Evolutionary conservation across 164 flowering plant genomes (phyloP).

Genomic region (Aristolochia contorta): DNA sequence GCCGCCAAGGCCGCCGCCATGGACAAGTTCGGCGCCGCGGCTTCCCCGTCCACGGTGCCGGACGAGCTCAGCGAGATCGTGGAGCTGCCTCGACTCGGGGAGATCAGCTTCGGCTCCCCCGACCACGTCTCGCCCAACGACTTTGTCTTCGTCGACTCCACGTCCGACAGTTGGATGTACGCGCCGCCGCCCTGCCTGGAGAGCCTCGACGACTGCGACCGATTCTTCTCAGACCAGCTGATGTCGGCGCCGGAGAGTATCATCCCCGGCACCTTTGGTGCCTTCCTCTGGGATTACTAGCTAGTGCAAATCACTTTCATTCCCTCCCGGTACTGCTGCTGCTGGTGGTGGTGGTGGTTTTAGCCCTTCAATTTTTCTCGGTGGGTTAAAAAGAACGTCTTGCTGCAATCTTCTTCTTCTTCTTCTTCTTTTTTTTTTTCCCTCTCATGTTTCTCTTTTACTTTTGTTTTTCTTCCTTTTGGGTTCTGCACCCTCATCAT

Average conservation of each 20-base stretch:
- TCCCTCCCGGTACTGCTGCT: too few relatives aligned
- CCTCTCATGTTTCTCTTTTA: not conserved
- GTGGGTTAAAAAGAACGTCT: not conserved
- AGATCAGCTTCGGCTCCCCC: conserved; percentile 19
- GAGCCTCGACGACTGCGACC: conserved; percentile 14
- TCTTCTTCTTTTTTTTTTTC: not conserved
- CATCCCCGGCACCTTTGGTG: conserved; percentile 15
- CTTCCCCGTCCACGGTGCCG: conserved; percentile 12
- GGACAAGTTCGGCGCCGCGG: conserved; percentile 22
- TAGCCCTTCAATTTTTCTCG: conserved; percentile 3
- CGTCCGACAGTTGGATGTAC: conserved; percentile 26
- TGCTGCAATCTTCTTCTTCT: conserved; percentile 3
- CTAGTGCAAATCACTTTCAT: too few relatives aligned
- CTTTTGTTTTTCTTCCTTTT: not conserved
- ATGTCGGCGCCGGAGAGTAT: conserved; percentile 13
- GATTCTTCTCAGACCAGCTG: conserved; percentile 11
- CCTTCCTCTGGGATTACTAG: conserved; percentile 28
- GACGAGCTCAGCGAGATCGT: conserved; percentile 59
- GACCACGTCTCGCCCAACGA: conserved; percentile 17
- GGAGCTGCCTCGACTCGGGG: conserved; percentile 42
- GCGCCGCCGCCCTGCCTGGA: conserved; percentile 27
- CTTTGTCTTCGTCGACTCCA: conserved; percentile 24
- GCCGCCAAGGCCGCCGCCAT: conserved; percentile 71
- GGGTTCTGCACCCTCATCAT: not conserved
- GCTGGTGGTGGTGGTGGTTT: too few relatives aligned